Percentiles rank a stretch among this genome's conserved stretches.
Conservation (phyloP, 805 yeast species). For the Millerozyma miso region DNA sequence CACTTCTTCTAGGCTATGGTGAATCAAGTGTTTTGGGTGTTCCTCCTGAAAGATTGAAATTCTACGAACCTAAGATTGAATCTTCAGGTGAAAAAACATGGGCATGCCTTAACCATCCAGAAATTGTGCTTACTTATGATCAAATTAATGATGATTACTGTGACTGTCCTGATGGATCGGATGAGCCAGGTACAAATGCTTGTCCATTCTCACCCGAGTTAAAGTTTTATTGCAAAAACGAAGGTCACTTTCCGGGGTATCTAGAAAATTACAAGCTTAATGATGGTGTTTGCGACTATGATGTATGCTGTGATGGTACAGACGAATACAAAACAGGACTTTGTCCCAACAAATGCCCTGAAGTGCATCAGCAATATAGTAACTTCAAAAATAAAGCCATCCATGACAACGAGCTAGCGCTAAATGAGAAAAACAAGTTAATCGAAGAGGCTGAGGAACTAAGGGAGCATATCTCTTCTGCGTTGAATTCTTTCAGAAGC, state of each 20-base stretch:
- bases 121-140: constrained; percentile 52
- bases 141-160: constrained; percentile 87
- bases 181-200: constrained; percentile 94
- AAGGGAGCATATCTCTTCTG: not conserved
- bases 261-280: constrained; percentile 67
- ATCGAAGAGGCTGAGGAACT: constrained; percentile 13
- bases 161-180: constrained; percentile 97
- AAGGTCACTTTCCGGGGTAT: constrained; percentile 59
- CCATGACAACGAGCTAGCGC: constrained; percentile 19
- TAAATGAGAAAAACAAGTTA: constrained; percentile 25
- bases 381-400: constrained; percentile 7
- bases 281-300: constrained; percentile 92
- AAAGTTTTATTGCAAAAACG: constrained; percentile 71
- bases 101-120: constrained; percentile 66
- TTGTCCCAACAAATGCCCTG: constrained; percentile 56
- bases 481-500: constrained; percentile 3
- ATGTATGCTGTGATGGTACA: constrained; percentile 88
- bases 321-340: constrained; percentile 57
- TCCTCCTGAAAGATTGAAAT: constrained; percentile 30
- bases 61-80: constrained; percentile 49
- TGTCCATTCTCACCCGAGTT: constrained; percentile 42
- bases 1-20: not conserved
- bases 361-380: constrained; percentile 40
- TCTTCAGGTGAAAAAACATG: constrained; percentile 39
- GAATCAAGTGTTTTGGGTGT: constrained; percentile 26